Conservation (phyloP, 2,329 filamentous ascomycete genomes). For the Neonectria sp. region DNA sequence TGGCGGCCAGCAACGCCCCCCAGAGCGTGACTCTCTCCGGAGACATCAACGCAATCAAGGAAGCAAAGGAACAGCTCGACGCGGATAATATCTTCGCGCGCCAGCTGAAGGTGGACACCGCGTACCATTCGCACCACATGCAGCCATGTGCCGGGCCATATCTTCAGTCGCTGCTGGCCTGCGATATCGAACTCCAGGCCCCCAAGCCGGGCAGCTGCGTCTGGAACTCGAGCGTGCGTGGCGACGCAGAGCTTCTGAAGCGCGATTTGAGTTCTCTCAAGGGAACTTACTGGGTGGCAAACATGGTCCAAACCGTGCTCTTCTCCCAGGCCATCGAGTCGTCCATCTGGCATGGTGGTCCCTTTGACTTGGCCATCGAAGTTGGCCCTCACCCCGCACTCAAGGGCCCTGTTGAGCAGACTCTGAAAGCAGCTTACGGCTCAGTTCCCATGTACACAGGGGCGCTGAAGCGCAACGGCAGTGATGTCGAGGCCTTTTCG, state of each 20-base stretch:
- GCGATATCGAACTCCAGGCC: constrained; percentile 4
- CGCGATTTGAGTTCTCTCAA: constrained; percentile 19
- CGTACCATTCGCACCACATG: constrained; percentile 42
- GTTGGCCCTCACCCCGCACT: constrained; percentile 63
- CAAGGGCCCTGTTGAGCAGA: constrained; percentile 53
- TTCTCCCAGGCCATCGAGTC: constrained; percentile 50
- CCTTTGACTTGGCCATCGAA: constrained; percentile 54
- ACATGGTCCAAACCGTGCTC: constrained; percentile 52
- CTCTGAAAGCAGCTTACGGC: constrained; percentile 54
- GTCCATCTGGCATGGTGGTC: constrained; percentile 30
- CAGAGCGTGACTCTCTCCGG: constrained; percentile 43
- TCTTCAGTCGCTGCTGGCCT: constrained; percentile 7
- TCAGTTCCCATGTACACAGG: constrained; percentile 12
- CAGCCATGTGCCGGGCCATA: constrained; percentile 16
- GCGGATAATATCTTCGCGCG: constrained; percentile 34
- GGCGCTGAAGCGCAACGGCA: constrained; percentile 12
- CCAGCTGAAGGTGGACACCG: constrained; percentile 39
- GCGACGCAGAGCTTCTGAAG: constrained; percentile 33
- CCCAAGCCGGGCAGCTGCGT: constrained; percentile 25
- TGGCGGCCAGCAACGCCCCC: constrained; percentile 46
- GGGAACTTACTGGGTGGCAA: constrained; percentile 54
- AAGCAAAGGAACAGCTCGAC: constrained; percentile 33
- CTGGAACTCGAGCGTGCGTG: constrained; percentile 36
- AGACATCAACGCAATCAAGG: constrained; percentile 34
- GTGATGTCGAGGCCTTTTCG: constrained; percentile 16